phyloP scores from a whole-genome alignment of 2,329 filamentous ascomycete genomes.

The Harringtonia aguacate region DNA sequence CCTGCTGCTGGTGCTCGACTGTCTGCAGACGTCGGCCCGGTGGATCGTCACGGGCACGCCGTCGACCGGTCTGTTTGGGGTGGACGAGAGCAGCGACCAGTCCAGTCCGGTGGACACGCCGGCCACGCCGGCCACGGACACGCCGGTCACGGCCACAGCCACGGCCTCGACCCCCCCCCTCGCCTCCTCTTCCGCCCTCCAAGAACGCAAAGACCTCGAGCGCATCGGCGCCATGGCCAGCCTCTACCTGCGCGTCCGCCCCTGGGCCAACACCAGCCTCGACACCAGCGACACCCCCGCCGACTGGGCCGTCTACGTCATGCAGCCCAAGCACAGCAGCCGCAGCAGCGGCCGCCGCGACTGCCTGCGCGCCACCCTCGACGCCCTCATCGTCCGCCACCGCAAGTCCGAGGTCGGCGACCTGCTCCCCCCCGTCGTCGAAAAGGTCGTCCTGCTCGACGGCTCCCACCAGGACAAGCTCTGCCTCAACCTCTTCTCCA shows the following conservation, averaged over 20 bases:
- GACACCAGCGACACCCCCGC: constrained; percentile 47
- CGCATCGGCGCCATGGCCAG: constrained; percentile 54
- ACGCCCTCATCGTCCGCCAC: constrained; percentile 74
- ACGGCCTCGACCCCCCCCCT: no score
- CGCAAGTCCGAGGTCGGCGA: constrained; percentile 56
- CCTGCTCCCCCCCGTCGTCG: constrained; percentile 61
- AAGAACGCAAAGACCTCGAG: constrained; percentile 54
- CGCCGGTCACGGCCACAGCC: constrained; percentile 19
- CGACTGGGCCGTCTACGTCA: constrained; percentile 65
- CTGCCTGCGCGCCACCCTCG: constrained; percentile 59
- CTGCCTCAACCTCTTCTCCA: constrained; percentile 73
- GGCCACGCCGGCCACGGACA: constrained; percentile 7
- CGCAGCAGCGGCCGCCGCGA: constrained; percentile 46
- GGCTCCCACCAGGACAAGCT: constrained; percentile 79
- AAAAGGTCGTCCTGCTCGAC: constrained; percentile 62
- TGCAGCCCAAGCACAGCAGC: constrained; percentile 40
- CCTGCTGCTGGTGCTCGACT: constrained; percentile 38
- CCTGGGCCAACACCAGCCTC: constrained; percentile 57
- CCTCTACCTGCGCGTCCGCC: constrained; percentile 64
- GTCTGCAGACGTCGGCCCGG: constrained; percentile 54
- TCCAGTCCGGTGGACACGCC: not conserved
- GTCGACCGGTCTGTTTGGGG: constrained; percentile 69
- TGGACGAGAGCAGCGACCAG: constrained; percentile 32
- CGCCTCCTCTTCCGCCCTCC: constrained; percentile 32
- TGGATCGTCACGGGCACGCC: constrained; percentile 93